Evolutionary conservation across 2,329 filamentous ascomycete species (phyloP), one percentile per base, ranked within the genome.

Genomic region (Talaromyces sp.): DNA sequence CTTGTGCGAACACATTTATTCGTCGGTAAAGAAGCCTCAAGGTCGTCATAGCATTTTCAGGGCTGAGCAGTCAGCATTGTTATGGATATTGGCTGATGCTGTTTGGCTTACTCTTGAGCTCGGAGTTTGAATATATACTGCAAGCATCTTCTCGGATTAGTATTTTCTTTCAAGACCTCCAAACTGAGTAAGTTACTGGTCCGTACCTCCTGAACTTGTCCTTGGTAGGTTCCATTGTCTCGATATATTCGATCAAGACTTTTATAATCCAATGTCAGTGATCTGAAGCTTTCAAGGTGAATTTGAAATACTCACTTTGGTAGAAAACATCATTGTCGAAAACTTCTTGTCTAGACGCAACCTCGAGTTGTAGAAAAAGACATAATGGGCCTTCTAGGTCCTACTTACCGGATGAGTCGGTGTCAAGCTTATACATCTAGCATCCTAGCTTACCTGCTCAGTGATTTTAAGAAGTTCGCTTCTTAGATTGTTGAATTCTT

Each of bases 71-170:
- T 63, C 19, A 58, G 29, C 8, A 51, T 34, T n/a, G 8, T 59
- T 13, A 15, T 15, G 1, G 17, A 47, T 29, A 38, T 34, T 19
- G 5, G 2, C 15, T 6, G 53, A 7, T 22, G 17, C 15, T 40
- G 5, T 31, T 1, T 31, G n/a, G 47, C 76, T 61, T 82, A 84
- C 68, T 78, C 85, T 70, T 82, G 85, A 25, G 81, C 77, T 65
- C 87, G 85, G 2, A 95, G 78, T 67, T 86, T 87, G 63, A 88
- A 85, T 56, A 92, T 84, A 69, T 92, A 86, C 70, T 89, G 83
- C 69, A 93, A 81, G 13, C 95, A 69, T 40, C 78, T 79, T 54
- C 25, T 61, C 45, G 34, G 1, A 31, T 64, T 36, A 31, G 27
- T 17, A 8, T 2, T 31, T 29, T 17, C 27, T 40, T 38, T 25